A percentile compares a stretch with the other conserved stretches of the same genome.
Evolutionary conservation across 2,329 filamentous ascomycete species (phyloP).

Genomic region (Ampelomyces quisqualis): DNA sequence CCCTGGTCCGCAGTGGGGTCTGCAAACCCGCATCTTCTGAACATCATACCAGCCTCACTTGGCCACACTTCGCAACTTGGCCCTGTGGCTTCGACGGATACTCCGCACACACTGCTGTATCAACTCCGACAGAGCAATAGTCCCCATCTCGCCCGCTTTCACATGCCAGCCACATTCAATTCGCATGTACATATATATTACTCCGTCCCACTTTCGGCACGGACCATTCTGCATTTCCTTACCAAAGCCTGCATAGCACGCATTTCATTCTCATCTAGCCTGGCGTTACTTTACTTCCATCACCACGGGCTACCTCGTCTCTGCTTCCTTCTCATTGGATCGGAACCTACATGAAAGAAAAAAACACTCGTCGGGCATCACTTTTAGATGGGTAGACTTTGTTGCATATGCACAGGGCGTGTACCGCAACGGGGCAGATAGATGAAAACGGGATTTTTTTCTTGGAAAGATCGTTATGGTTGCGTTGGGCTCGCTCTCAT

Average conservation of each 20-base stretch:
- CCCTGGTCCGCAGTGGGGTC: background rate
- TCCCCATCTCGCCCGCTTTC: background rate
- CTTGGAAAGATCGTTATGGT: too few species aligned
- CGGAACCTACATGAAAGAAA: too few species aligned
- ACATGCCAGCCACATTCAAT: background rate
- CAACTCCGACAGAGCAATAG: background rate
- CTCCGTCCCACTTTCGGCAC: conserved; percentile 1
- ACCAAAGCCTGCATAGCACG: background rate
- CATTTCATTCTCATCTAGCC: background rate
- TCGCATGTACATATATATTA: conserved; percentile 2
- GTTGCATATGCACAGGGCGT: too few species aligned
- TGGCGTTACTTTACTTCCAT: background rate
- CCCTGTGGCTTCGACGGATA: too few species aligned
- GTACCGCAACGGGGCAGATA: too few species aligned
- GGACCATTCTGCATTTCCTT: background rate
- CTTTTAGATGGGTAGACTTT: too few species aligned
- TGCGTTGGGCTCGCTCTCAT: too few species aligned
- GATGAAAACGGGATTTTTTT: too few species aligned
- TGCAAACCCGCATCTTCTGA: background rate
- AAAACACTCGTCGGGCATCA: too few species aligned
- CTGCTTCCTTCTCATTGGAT: too few species aligned
- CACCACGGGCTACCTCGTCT: too few species aligned
- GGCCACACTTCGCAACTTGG: too few species aligned
- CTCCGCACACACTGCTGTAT: background rate
- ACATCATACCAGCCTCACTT: background rate